Conservation (phyloP, 2,329 filamentous ascomycete species). For the Microcera coccophila region DNA sequence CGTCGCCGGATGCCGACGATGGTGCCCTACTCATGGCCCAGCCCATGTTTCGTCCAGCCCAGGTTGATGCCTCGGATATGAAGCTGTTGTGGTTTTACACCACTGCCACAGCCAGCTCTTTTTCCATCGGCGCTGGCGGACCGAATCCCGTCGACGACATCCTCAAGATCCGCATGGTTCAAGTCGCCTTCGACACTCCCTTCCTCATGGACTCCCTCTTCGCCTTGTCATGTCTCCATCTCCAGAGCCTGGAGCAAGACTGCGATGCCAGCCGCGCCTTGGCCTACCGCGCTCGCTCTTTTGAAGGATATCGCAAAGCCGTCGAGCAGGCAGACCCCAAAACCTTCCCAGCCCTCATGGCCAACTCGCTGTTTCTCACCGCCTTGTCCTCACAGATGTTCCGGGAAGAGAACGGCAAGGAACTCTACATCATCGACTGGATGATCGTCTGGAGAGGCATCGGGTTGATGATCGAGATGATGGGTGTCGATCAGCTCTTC, state of each 20-base stretch:
- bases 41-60: slow-evolving; percentile 30
- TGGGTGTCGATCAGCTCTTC: slow-evolving; percentile 25
- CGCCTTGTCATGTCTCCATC: slow-evolving; percentile 48
- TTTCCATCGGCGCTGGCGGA: slow-evolving; percentile 39
- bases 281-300: slow-evolving; percentile 46
- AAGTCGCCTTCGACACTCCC: slow-evolving; percentile 48
- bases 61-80: slow-evolving; percentile 44
- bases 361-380: slow-evolving; percentile 49
- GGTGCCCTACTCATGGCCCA: slow-evolving; percentile 15
- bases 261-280: slow-evolving; percentile 39
- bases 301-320: slow-evolving; percentile 50
- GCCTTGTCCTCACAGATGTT: slow-evolving; percentile 50
- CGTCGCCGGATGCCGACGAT: not conserved
- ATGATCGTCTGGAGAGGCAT: slow-evolving; percentile 54
- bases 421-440: slow-evolving; percentile 54
- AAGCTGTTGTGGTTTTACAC: slow-evolving; percentile 55
- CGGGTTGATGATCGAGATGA: slow-evolving; percentile 43
- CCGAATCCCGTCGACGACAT: slow-evolving; percentile 38
- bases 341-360: slow-evolving; percentile 48
- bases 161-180: slow-evolving; percentile 45
- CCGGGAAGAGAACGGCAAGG: slow-evolving; percentile 41
- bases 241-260: slow-evolving; percentile 39
- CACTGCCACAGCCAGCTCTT: slow-evolving; percentile 42
- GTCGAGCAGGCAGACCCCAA: slow-evolving; percentile 44
- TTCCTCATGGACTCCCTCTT: slow-evolving; percentile 56